phyloP scores from a whole-genome alignment of 148 eudicot species.

The Suaeda aralocaspica region DNA sequence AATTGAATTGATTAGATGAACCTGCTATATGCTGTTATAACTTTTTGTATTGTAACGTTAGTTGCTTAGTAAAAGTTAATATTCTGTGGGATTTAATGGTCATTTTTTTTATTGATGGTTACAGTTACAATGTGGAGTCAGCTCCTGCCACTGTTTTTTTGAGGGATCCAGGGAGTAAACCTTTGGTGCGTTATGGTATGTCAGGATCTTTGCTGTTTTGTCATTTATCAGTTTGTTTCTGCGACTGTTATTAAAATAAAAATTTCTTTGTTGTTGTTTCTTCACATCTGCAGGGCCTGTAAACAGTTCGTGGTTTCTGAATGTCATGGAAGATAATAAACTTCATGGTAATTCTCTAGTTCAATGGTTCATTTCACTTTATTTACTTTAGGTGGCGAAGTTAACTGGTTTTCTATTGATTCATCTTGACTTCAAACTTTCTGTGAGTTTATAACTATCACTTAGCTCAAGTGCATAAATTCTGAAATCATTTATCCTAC shows the following conservation, averaged over 20 bases:
- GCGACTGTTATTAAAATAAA: background rate
- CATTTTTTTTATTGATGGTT: constrained; percentile 21
- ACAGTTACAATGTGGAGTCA: constrained; percentile 74
- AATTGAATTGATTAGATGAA: background rate
- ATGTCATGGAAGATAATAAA: constrained; percentile 82
- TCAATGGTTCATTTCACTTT: constrained; percentile 1
- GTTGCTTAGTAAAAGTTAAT: constrained; percentile 2
- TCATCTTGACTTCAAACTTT: background rate
- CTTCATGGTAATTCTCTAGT: constrained; percentile 56
- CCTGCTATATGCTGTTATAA: background rate
- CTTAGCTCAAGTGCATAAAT: background rate
- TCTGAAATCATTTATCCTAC: background rate
- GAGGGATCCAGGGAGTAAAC: constrained; percentile 82
- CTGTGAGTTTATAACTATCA: background rate
- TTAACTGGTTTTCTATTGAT: too few relatives aligned
- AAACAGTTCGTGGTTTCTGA: constrained; percentile 62
- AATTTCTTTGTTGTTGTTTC: background rate
- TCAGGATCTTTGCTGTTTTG: constrained; percentile 1
- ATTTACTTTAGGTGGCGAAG: background rate
- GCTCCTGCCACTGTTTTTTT: constrained; percentile 83
- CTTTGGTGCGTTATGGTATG: constrained; percentile 72
- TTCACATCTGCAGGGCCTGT: constrained; percentile 52
- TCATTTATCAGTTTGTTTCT: background rate
- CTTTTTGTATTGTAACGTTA: background rate
- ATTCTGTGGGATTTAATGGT: background rate